phyloP scores from a whole-genome alignment of 352 stramenopile genomes.

The Phytophthora cajani region DNA sequence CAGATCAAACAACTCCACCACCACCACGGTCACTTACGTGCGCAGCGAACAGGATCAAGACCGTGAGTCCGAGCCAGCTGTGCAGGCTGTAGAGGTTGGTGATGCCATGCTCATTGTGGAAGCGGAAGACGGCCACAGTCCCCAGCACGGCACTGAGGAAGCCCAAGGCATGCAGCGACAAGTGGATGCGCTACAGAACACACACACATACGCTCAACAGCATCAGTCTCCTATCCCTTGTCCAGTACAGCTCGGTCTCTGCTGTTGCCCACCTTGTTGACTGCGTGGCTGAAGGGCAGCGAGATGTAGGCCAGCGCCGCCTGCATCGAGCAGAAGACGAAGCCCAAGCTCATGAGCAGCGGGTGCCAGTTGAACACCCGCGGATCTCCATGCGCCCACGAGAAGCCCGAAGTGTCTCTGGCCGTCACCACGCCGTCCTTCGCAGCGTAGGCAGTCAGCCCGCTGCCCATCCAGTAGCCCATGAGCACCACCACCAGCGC shows the following conservation, averaged over 20 bases:
- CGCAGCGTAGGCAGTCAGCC: slow-evolving; percentile 65
- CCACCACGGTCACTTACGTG: slow-evolving; percentile 39
- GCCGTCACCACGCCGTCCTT: slow-evolving; percentile 48
- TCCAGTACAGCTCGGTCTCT: no score
- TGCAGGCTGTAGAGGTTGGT: slow-evolving; percentile 89
- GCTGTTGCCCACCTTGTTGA: slow-evolving; percentile 58
- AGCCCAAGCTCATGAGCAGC: slow-evolving; percentile 85
- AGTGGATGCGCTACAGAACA: slow-evolving; percentile 66
- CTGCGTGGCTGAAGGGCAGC: slow-evolving; percentile 67
- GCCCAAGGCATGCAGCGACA: slow-evolving; percentile 70
- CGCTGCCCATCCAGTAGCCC: slow-evolving; percentile 75
- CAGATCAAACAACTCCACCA: no score
- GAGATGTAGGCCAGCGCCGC: slow-evolving; percentile 74
- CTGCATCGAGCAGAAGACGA: slow-evolving; percentile 81
- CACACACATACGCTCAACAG: background rate
- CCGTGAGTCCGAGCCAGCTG: slow-evolving; percentile 84
- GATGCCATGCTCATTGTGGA: slow-evolving; percentile 88
- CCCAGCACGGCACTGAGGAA: slow-evolving; percentile 67
- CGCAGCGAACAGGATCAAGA: slow-evolving; percentile 57
- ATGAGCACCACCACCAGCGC: slow-evolving; percentile 70
- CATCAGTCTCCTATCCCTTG: background rate
- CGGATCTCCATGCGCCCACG: slow-evolving; percentile 62
- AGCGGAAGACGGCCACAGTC: slow-evolving; percentile 80
- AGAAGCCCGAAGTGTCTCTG: slow-evolving; percentile 69
- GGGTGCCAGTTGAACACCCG: slow-evolving; percentile 90